A percentile compares a stretch with the other conserved stretches of the same genome.
Conservation (phyloP, 768 basidiomycete genomes). For the Candolleomyces eurysporus region DNA sequence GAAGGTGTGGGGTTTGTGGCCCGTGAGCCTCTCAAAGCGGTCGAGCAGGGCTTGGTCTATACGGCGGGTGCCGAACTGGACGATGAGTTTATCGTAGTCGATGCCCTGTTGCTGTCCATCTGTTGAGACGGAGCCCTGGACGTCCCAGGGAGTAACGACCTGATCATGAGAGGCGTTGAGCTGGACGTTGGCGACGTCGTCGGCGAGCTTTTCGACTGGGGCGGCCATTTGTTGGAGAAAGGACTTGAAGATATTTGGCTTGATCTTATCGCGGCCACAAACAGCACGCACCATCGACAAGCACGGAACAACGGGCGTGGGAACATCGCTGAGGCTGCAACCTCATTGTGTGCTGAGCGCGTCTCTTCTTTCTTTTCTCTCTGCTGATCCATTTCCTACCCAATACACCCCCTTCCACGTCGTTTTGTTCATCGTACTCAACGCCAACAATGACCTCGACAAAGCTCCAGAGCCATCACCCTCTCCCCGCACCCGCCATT, state of each 20-base stretch:
- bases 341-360: conserved; percentile 26
- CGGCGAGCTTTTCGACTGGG: background rate
- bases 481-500: conserved; percentile 71
- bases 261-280: conserved; percentile 17
- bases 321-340: conserved; percentile 23
- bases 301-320: conserved; percentile 26
- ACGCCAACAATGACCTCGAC: conserved; percentile 39
- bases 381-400: conserved; percentile 14
- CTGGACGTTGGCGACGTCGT: background rate
- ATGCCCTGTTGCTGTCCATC: conserved; percentile 93
- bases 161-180: conserved; percentile 44
- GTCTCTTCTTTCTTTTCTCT: conserved; percentile 13
- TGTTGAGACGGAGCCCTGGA: conserved; percentile 82
- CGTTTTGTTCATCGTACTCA: conserved; percentile 24
- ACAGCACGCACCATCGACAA: conserved; percentile 21
- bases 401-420: conserved; percentile 5
- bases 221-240: background rate
- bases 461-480: conserved; percentile 56
- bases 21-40: conserved; percentile 90
- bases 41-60: conserved; percentile 76
- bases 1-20: conserved; percentile 82
- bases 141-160: conserved; percentile 96
- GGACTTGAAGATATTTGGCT: background rate
- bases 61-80: conserved; percentile 88
- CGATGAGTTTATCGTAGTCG: conserved; percentile 94